A percentile compares a stretch with the other conserved stretches of the same genome.
Conservation (phyloP, 2,329 filamentous ascomycete genomes). For the Akanthomyces uredinophilus region DNA sequence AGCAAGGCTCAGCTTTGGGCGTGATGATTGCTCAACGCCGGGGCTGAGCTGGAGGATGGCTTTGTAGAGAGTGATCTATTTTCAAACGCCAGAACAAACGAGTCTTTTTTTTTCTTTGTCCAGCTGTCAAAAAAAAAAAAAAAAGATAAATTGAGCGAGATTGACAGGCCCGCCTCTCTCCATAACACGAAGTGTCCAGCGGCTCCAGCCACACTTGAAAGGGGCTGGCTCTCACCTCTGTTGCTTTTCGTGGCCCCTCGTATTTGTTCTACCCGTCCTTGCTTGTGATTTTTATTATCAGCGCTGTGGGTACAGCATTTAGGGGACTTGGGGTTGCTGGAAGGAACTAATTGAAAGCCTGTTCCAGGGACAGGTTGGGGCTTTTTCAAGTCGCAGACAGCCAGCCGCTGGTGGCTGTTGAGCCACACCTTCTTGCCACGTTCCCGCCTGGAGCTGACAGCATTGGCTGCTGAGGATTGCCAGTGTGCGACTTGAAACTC, state of each 20-base stretch:
- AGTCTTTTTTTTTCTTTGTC: neutral
- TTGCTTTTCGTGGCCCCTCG: neutral
- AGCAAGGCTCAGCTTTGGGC: neutral
- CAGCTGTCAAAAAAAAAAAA: neutral
- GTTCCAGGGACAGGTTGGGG: neutral
- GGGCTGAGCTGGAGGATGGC: neutral
- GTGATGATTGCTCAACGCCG: slow-evolving; percentile 4
- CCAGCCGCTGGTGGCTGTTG: neutral
- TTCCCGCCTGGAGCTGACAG: slow-evolving; percentile 2
- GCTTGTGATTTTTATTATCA: too few relatives aligned
- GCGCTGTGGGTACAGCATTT: neutral
- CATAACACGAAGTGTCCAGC: neutral
- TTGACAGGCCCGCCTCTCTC: neutral
- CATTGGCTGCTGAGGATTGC: neutral
- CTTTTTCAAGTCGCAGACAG: neutral
- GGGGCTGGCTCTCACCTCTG: slow-evolving; percentile 2
- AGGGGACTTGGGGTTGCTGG: neutral
- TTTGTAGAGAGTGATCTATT: neutral
- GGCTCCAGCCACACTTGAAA: slow-evolving; percentile 10
- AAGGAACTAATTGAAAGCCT: neutral
- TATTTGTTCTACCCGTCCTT: neutral
- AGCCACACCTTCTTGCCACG: slow-evolving; percentile 14
- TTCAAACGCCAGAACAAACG: neutral
- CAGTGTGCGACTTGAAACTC: neutral
- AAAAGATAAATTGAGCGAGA: neutral